Percentiles rank a stretch among this genome's conserved stretches.
Conservation (phyloP, 352 stramenopile genomes). For the Phytopythium helicoides region DNA sequence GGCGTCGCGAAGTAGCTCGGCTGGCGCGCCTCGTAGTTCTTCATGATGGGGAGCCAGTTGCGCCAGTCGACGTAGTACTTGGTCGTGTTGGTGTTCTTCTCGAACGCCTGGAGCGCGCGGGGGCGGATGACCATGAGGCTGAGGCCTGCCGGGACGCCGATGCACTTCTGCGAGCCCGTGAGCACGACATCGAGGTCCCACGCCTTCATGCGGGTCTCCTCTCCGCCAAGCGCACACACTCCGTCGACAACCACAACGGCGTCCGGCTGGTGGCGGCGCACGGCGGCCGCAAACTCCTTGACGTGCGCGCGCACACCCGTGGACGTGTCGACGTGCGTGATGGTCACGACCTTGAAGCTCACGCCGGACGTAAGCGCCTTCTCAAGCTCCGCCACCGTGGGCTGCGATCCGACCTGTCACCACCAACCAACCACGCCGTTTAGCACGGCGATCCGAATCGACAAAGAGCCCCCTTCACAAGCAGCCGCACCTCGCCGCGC, state of each 20-base stretch:
- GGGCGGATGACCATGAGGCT: constrained; percentile 66
- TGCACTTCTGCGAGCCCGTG: constrained; percentile 77
- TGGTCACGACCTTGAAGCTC: constrained; percentile 65
- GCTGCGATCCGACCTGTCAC: constrained; percentile 50
- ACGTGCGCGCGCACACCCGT: constrained; percentile 65
- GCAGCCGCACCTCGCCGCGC: constrained; percentile 45
- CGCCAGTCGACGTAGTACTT: constrained; percentile 82
- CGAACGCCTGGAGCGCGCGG: constrained; percentile 60
- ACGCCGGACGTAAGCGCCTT: constrained; percentile 33
- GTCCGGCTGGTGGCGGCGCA: constrained; percentile 58
- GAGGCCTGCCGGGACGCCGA: constrained; percentile 65
- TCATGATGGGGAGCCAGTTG: constrained; percentile 84
- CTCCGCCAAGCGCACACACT: constrained; percentile 64
- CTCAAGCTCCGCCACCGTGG: constrained; percentile 44
- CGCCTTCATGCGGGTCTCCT: constrained; percentile 78
- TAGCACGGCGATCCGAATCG: too few relatives aligned
- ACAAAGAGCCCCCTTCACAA: too few relatives aligned
- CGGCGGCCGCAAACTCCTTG: constrained; percentile 48
- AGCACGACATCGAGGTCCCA: constrained; percentile 81
- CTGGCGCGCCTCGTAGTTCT: constrained; percentile 76
- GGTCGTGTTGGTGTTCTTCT: constrained; percentile 44
- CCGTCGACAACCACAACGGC: constrained; percentile 69
- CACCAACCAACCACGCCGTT: too few relatives aligned
- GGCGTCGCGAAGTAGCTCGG: constrained; percentile 78
- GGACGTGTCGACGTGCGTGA: constrained; percentile 80